Evolutionary conservation across 2,329 filamentous ascomycete species (phyloP).

Genomic region (Raffaelea arxii): DNA sequence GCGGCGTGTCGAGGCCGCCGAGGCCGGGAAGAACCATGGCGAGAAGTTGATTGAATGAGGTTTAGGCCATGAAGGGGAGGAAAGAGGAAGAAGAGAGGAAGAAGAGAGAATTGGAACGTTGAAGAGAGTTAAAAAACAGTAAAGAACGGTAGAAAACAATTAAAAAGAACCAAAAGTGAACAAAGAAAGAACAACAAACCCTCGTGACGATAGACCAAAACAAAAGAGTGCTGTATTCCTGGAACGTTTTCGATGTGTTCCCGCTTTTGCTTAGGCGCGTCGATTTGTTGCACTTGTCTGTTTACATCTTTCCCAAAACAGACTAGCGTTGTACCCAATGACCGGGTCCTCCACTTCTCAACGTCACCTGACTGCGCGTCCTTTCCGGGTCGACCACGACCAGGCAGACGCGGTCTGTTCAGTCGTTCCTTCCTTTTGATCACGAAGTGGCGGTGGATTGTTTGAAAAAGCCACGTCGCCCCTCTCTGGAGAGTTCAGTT

Average conservation of each 20-base stretch:
- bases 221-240: no score
- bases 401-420: conserved; percentile 11
- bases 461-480: not conserved
- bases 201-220: no score
- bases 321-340: conserved; percentile 4
- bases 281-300: no score
- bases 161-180: no score
- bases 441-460: not conserved
- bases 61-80: no score
- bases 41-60: conserved; percentile 10
- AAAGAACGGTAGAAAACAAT: no score
- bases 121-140: no score
- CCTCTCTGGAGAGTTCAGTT: not conserved
- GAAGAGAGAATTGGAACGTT: no score
- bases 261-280: no score
- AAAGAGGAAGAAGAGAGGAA: no score
- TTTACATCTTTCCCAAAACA: conserved; percentile 13
- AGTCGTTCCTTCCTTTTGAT: conserved; percentile 8
- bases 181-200: no score
- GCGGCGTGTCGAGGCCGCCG: conserved; percentile 69
- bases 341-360: not conserved
- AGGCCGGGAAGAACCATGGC: conserved; percentile 57
- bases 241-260: no score
- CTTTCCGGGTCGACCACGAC: conserved; percentile 7
- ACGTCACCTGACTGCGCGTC: conserved; percentile 14